Base-by-base conservation (phyloP, 116 monocot genomes). In the Zostera marina region DNA sequence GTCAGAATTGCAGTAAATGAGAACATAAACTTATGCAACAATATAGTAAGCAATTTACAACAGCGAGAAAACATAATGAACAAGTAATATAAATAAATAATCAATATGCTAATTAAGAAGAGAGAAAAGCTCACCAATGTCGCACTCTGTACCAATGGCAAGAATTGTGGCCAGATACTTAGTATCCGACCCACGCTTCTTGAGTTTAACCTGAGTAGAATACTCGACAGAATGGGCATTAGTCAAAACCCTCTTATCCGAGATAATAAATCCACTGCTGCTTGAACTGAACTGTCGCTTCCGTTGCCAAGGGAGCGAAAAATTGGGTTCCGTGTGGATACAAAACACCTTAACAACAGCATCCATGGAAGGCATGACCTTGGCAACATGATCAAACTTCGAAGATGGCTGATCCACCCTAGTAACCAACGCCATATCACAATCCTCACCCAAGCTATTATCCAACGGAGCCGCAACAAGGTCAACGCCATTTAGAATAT, bases 321-420 rank as follows among this genome's bases (percentile, higher is more conserved):
- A 93, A 42, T 93, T 93, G 23, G 93, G 93, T 70, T 93, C 93
- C 9, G 93, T 93, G 52, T 93, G 93, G 44, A 81, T 77, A 63
- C 93, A 93, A 52, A 93, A 88, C 60, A 93, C 93, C 77, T 93
- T 93, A 12, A 93, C 88, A 44, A 93, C 93, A 5, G 93, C 88
- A 38, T 93, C 93, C 93, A 68, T 68, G 7, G 68, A 68, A 7
- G 68, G 68, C 20, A 61, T 16, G 9, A 22, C 53, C 42, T 59
- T 40, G 14, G 26, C 61, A 13, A 42, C 68, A 2, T 44, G 42
- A 9, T 60, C 68, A 53, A 38, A 54, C 44, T 13, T 43, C 15
- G 58, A 23, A 40, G 59, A 3, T 13, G 49, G 24, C 20, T 44
- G 24, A 9, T 42, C 41, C 54, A 25, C 10, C 58, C 12, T 22